Evolutionary conservation across 2,329 filamentous ascomycete species (phyloP).

Genomic region (Alternaria ventricosa): DNA sequence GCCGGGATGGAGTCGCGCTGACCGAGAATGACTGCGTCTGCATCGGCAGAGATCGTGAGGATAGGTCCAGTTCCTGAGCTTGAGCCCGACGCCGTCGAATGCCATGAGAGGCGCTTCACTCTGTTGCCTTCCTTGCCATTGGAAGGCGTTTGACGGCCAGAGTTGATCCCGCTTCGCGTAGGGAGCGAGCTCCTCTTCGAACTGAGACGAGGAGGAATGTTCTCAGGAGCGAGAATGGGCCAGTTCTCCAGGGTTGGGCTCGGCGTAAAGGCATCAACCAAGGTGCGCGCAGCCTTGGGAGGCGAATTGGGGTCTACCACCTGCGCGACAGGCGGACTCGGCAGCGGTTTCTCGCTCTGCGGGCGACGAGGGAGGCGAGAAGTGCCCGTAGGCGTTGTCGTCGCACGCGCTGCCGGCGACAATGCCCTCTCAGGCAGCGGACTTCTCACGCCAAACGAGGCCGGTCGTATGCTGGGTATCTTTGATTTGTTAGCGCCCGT

Average conservation of each 20-base stretch:
- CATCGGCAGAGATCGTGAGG: constrained; percentile 32
- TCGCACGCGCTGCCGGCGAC: not conserved
- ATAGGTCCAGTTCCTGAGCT: constrained; percentile 22
- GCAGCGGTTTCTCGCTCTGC: constrained; percentile 47
- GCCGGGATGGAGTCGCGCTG: constrained; percentile 7
- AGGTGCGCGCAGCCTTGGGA: constrained; percentile 44
- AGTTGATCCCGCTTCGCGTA: not conserved
- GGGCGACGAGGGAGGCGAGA: constrained; percentile 42
- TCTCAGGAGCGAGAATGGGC: constrained; percentile 38
- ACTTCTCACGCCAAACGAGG: constrained; percentile 14
- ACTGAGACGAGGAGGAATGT: constrained; percentile 23
- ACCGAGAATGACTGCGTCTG: constrained; percentile 33
- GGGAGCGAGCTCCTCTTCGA: constrained; percentile 25
- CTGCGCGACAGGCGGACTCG: constrained; percentile 46
- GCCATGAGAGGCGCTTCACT: constrained; percentile 29
- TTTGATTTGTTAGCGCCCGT: constrained; percentile 11
- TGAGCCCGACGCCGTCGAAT: constrained; percentile 15
- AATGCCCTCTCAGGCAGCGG: constrained; percentile 12
- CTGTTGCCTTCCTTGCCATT: constrained; percentile 17
- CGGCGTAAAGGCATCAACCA: constrained; percentile 50
- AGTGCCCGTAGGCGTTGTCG: constrained; percentile 8
- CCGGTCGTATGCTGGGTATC: constrained; percentile 9
- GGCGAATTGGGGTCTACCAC: constrained; percentile 41
- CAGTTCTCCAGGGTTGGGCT: constrained; percentile 35
- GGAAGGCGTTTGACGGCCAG: constrained; percentile 3